Percentiles rank a stretch among this genome's conserved stretches.
phyloP scores from a whole-genome alignment of 768 basidiomycete genomes.

The Royoungia palumana region DNA sequence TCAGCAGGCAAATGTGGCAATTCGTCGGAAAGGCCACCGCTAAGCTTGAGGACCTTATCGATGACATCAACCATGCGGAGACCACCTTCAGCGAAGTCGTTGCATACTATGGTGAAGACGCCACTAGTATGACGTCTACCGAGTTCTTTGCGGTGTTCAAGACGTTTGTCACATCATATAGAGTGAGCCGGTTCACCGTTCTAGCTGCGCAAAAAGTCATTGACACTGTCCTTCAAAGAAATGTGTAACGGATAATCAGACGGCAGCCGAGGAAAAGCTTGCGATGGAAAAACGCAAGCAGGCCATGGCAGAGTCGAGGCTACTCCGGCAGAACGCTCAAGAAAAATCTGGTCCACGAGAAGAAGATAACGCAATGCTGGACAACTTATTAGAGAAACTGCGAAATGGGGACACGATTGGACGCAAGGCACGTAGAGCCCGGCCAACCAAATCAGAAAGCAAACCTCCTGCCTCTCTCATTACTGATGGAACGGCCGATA shows the following conservation, averaged over 20 bases:
- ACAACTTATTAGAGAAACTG: conserved; percentile 68
- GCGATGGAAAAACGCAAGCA: conserved; percentile 68
- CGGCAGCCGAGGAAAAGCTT: conserved; percentile 64
- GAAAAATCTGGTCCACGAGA: conserved; percentile 46
- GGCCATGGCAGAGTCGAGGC: conserved; percentile 59
- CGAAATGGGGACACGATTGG: conserved; percentile 64
- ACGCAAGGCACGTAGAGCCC: conserved; percentile 51
- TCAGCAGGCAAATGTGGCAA: conserved; percentile 88
- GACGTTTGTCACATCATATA: conserved; percentile 93
- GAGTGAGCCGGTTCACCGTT: conserved; percentile 40
- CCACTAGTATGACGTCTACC: conserved; percentile 76
- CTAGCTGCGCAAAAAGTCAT: not conserved
- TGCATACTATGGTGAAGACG: conserved; percentile 91
- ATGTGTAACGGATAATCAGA: conserved; percentile 81
- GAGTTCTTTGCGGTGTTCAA: conserved; percentile 98
- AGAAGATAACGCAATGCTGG: conserved; percentile 58
- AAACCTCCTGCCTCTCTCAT: conserved; percentile 20
- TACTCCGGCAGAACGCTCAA: conserved; percentile 48
- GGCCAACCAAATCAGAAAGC: conserved; percentile 37
- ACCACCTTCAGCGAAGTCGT: conserved; percentile 81
- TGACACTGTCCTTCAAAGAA: conserved; percentile 49
- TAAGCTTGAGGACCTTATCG: conserved; percentile 78
- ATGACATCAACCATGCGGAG: conserved; percentile 85
- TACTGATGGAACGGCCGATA: conserved; percentile 31
- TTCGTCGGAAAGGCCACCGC: conserved; percentile 75